Evolutionary conservation across 139 green algal genomes (phyloP).

Genomic region (Haematococcus lacustris): DNA sequence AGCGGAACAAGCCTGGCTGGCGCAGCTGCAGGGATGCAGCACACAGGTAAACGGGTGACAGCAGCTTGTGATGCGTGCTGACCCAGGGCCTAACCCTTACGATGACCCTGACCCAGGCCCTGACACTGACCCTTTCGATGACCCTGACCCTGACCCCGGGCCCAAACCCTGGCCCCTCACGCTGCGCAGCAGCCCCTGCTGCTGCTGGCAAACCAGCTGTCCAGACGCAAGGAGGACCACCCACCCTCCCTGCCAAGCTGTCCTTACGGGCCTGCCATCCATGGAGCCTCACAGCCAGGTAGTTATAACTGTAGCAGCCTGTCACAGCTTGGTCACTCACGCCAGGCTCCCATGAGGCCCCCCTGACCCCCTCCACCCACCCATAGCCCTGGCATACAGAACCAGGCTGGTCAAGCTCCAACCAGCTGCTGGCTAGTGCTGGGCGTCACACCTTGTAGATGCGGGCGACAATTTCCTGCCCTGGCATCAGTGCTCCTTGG

Average conservation of each 20-base stretch:
- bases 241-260: too few species aligned
- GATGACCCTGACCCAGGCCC: not conserved
- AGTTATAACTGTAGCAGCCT: not conserved
- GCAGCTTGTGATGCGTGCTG: not conserved
- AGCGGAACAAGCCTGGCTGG: conserved; percentile 29
- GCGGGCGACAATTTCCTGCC: not conserved
- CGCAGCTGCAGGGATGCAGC: conserved; percentile 6
- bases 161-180: not conserved
- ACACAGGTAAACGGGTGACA: not conserved
- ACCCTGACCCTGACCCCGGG: too few species aligned
- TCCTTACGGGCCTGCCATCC: not conserved
- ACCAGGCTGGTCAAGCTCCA: not conserved
- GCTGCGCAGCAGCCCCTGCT: not conserved
- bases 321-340: not conserved
- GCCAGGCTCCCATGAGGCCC: not conserved
- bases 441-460: conserved; percentile 24
- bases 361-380: not conserved
- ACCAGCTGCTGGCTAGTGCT: too few species aligned
- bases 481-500: conserved; percentile 9
- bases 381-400: not conserved
- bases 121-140: not conserved
- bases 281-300: not conserved
- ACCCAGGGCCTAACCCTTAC: not conserved
- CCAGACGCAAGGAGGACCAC: too few species aligned
- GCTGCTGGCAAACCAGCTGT: not conserved